Conservation (phyloP, 2,329 filamentous ascomycete species). For the Penicillium sp. region DNA sequence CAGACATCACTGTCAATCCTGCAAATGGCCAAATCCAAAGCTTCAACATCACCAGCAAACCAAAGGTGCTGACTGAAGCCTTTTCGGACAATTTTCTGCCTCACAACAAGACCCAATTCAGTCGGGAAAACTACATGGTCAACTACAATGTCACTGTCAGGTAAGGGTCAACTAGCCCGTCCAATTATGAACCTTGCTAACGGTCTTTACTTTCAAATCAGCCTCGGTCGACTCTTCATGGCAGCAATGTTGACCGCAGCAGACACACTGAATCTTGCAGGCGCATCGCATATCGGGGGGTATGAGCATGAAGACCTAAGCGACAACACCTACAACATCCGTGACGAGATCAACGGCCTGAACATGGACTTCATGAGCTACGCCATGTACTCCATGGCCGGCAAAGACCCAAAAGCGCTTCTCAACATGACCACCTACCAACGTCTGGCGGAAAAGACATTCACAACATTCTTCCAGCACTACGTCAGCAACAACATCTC, state of each 20-base stretch:
- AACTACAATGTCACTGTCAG: constrained; percentile 16
- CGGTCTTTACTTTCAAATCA: background rate
- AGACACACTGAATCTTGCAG: constrained; percentile 7
- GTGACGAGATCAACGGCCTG: constrained; percentile 19
- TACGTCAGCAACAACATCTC: constrained; percentile 22
- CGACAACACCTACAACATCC: constrained; percentile 26
- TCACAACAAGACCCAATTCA: constrained; percentile 6
- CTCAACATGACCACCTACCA: constrained; percentile 15
- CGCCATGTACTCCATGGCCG: constrained; percentile 24
- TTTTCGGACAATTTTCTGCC: constrained; percentile 13
- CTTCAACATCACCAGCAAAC: constrained; percentile 3
- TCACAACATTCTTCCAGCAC: constrained; percentile 31
- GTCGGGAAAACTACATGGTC: background rate
- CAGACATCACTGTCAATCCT: constrained; percentile 9
- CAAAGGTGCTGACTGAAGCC: background rate
- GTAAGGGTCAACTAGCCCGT: background rate
- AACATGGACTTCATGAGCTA: constrained; percentile 33
- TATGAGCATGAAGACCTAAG: constrained; percentile 13
- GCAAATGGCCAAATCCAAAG: constrained; percentile 5
- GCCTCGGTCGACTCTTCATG: constrained; percentile 15
- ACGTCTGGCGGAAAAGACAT: constrained; percentile 18
- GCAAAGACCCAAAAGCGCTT: constrained; percentile 18
- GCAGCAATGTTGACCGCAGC: constrained; percentile 11
- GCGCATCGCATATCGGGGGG: background rate
- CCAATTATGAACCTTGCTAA: too few relatives aligned